A percentile compares a stretch with the other conserved stretches of the same genome.
phyloP scores from a whole-genome alignment of 768 basidiomycete species.

The Pleurotus salmoneostramineus region DNA sequence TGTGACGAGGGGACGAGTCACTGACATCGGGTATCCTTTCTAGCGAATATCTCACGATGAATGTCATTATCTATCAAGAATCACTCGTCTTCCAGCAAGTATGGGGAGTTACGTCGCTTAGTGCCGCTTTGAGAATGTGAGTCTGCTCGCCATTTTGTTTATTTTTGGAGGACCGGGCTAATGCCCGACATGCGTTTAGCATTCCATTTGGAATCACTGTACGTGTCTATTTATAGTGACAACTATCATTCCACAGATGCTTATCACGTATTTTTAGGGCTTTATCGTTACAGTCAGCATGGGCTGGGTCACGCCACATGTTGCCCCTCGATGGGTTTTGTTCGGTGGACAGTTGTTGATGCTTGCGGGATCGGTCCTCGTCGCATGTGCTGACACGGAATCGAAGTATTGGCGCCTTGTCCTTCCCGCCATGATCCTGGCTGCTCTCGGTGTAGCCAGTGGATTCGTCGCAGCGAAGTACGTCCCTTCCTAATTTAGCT shows the following conservation, averaged over 20 bases:
- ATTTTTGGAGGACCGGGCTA: not conserved
- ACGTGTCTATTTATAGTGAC: not conserved
- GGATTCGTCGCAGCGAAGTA: constrained; percentile 43
- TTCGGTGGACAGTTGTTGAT: constrained; percentile 32
- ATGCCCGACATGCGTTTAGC: constrained; percentile 13
- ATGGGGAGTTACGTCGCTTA: constrained; percentile 31
- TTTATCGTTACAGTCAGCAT: constrained; percentile 30
- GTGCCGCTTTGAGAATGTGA: constrained; percentile 31
- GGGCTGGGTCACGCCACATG: constrained; percentile 29
- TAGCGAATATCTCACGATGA: constrained; percentile 32
- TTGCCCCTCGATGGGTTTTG: constrained; percentile 37
- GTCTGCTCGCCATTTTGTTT: not conserved
- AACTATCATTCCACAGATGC: not conserved
- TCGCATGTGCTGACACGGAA: constrained; percentile 31
- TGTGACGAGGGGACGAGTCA: not conserved
- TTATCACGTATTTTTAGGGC: constrained; percentile 4
- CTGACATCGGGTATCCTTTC: constrained; percentile 18
- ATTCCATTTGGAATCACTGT: constrained; percentile 33
- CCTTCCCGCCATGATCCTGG: constrained; percentile 42
- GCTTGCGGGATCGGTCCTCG: constrained; percentile 29
- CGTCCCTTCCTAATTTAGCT: constrained; percentile 8
- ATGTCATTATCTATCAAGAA: constrained; percentile 32
- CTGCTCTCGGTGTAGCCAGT: constrained; percentile 36
- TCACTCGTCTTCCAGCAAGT: constrained; percentile 30
- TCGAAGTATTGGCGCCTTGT: constrained; percentile 38